Evolutionary conservation across 306 rosid species (phyloP).

Genomic region (Dalbergia oliveri): DNA sequence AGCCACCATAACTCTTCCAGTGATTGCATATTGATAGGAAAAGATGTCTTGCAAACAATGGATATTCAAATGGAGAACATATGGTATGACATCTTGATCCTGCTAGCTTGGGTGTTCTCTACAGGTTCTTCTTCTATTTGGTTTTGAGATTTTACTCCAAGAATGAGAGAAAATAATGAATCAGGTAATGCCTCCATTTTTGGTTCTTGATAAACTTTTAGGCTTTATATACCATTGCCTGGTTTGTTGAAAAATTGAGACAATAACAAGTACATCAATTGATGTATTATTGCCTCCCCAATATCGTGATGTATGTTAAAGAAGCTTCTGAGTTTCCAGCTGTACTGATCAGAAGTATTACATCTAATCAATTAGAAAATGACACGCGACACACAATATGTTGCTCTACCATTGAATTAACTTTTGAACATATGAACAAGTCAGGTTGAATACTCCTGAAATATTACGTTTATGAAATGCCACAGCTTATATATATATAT

Average conservation of each 20-base stretch:
- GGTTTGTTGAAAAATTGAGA: neutral
- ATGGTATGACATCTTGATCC: slow-evolving; percentile 68
- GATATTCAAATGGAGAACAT: slow-evolving; percentile 55
- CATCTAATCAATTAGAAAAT: too few relatives aligned
- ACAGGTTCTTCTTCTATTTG: slow-evolving; percentile 80
- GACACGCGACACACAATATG: too few relatives aligned
- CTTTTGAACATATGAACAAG: too few relatives aligned
- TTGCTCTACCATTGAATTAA: too few relatives aligned
- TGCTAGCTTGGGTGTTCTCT: slow-evolving; percentile 92
- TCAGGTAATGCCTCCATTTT: neutral
- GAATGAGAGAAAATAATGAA: slow-evolving; percentile 75
- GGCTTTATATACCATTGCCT: neutral
- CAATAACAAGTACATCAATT: neutral
- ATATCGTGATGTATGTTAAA: neutral
- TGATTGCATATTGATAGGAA: slow-evolving; percentile 65
- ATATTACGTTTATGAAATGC: too few relatives aligned
- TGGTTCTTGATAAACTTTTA: neutral
- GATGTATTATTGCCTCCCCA: neutral
- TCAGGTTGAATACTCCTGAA: too few relatives aligned
- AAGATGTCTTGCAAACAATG: slow-evolving; percentile 74
- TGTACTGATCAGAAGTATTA: neutral
- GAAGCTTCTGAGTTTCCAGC: neutral
- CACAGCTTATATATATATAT: too few relatives aligned
- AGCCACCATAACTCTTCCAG: slow-evolving; percentile 36
- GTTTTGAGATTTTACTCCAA: slow-evolving; percentile 93